Evolutionary conservation across 2,329 filamentous ascomycete genomes (phyloP), one percentile per base, ranked within the genome.

Genomic region (Neurospora crassa): DNA sequence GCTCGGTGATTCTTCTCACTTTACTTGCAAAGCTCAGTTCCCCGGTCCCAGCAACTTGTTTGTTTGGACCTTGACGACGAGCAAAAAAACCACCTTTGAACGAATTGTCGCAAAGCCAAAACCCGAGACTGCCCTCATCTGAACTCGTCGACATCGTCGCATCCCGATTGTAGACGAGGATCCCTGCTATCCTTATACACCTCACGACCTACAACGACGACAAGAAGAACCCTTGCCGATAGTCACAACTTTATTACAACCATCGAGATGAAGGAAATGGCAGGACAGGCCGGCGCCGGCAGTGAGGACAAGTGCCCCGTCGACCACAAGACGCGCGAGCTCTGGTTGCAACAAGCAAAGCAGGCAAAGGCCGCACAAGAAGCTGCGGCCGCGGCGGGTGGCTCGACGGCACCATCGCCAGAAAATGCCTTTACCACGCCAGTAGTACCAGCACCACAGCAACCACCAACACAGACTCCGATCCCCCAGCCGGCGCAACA

Each of bases 241-340:
- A 59, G 14, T 34, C 6, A 59, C 47, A 10, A 24, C 20, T 53
- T 53, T 34, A 59, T 29, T 16, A 29, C 45, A 20, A 70, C 2
- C 37, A 74, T 74, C 71, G 75, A 72, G 45, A 68, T 74, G 73
- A 76, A 72, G 40, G 69, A 69, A 59, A 16, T 63, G 24, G 68
- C 42, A 40, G 24, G 68, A 37, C 70, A 45, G 40, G 63, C 43
- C 68, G 70, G 73, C 71, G 70, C 72, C 69, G 73, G 68, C 37
- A 76, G 74, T 20, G 78, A 79, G 67, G 79, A 78, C 74, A 85
- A 85, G 71, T 98, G 96, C 78, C 96, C 96, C 5, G 93, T 98
- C 78, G 94, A 98, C 82, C 92, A 94, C 82, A 92, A 93, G 78
- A 91, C 93, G 69, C 91, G 96, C 77, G 91, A 94, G 77, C 89